A percentile compares a stretch with the other conserved stretches of the same genome.
Evolutionary conservation across 2,329 filamentous ascomycete genomes (phyloP).

Genomic region (Sclerotinia sclerotiorum): DNA sequence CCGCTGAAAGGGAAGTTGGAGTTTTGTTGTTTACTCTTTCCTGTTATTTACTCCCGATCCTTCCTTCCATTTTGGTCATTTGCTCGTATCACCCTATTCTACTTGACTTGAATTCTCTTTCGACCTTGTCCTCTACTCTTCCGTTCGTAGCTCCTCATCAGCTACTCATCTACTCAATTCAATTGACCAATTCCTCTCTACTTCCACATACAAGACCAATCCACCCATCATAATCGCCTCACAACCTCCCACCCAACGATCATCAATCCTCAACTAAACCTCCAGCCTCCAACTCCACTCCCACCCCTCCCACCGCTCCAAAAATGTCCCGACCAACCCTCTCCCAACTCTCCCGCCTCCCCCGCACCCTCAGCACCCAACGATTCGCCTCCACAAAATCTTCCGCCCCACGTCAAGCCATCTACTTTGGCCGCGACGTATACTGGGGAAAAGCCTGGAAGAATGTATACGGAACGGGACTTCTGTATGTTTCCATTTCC

Average conservation of each 20-base stretch:
- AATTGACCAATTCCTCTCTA: background rate
- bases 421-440: constrained; percentile 9
- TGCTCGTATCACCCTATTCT: background rate
- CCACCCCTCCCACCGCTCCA: background rate
- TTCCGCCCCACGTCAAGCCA: background rate
- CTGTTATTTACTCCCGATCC: background rate
- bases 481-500: constrained; percentile 1
- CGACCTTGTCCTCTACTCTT: background rate
- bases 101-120: background rate
- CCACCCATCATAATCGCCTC: background rate
- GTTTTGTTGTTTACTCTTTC: background rate
- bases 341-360: background rate
- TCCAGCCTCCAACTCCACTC: background rate
- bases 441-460: constrained; percentile 19
- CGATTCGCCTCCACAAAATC: background rate
- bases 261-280: background rate
- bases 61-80: background rate
- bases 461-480: background rate
- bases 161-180: too few species aligned
- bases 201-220: background rate
- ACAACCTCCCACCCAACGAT: too few species aligned
- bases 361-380: background rate
- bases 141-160: too few species aligned
- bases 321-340: background rate
- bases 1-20: background rate